Conservation (phyloP, 306 rosid species). For the Calophaca sinica region DNA sequence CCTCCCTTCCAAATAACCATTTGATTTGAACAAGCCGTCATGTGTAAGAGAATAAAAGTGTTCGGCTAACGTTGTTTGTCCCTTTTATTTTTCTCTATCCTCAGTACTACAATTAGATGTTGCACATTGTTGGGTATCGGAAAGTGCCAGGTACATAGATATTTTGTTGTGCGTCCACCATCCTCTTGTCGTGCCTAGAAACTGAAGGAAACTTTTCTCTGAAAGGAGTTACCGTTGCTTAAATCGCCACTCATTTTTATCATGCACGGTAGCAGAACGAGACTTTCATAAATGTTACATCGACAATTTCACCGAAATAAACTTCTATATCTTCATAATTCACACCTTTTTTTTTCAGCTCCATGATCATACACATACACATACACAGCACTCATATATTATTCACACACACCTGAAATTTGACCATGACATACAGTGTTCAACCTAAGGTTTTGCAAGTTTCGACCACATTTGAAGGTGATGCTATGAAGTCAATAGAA, state of each 20-base stretch:
- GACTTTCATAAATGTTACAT: too few species aligned
- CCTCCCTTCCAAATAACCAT: not conserved
- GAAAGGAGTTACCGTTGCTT: constrained; percentile 3
- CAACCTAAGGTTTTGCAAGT: not conserved
- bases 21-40: too few species aligned
- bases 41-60: not conserved
- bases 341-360: not conserved
- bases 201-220: not conserved
- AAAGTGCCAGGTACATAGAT: not conserved
- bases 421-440: constrained; percentile 16
- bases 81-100: too few species aligned
- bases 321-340: not conserved
- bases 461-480: constrained; percentile 19
- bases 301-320: constrained; percentile 1
- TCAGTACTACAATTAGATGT: not conserved
- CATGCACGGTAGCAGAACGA: not conserved
- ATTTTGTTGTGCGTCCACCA: not conserved
- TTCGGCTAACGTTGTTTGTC: constrained; percentile 36
- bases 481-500: constrained; percentile 20
- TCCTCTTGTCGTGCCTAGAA: not conserved
- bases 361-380: constrained; percentile 4
- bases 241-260: constrained; percentile 32
- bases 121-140: not conserved
- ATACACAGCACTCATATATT: not conserved
- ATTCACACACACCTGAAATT: constrained; percentile 15